phyloP scores from a whole-genome alignment of 208 protist species.

The Acanthamoeba rhysodes region DNA sequence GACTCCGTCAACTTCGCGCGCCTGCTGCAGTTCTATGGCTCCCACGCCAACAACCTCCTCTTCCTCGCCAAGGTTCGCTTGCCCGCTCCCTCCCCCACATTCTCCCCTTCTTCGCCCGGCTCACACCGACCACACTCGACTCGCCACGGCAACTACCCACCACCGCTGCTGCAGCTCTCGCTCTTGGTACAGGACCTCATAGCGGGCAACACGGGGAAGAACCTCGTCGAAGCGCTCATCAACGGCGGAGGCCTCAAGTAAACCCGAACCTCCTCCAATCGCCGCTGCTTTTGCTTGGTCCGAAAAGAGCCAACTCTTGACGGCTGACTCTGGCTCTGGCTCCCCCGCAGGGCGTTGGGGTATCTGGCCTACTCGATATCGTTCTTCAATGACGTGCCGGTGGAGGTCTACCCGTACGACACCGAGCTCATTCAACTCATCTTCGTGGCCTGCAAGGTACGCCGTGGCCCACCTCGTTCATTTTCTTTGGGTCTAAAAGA shows the following conservation, averaged over 20 bases:
- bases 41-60: slow-evolving; percentile 38
- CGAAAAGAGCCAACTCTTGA: too few relatives aligned
- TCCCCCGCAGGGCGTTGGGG: background rate
- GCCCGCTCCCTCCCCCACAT: background rate
- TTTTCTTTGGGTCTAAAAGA: background rate
- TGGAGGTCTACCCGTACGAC: slow-evolving; percentile 74
- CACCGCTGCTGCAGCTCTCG: slow-evolving; percentile 35
- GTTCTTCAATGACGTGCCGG: slow-evolving; percentile 1
- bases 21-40: background rate
- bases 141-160: too few relatives aligned
- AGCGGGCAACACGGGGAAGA: background rate
- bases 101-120: background rate
- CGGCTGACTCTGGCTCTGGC: background rate
- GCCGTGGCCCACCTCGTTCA: background rate
- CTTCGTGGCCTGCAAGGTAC: slow-evolving; percentile 43
- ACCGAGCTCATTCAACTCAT: slow-evolving; percentile 7
- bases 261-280: background rate
- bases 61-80: slow-evolving; percentile 65
- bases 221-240: slow-evolving; percentile 4
- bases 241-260: slow-evolving; percentile 12
- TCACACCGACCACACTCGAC: too few relatives aligned
- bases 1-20: background rate
- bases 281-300: too few relatives aligned
- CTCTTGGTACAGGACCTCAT: slow-evolving; percentile 52
- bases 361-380: slow-evolving; percentile 61